phyloP scores from a whole-genome alignment of 2,329 filamentous ascomycete genomes.

The Cladophialophora exuberans region DNA sequence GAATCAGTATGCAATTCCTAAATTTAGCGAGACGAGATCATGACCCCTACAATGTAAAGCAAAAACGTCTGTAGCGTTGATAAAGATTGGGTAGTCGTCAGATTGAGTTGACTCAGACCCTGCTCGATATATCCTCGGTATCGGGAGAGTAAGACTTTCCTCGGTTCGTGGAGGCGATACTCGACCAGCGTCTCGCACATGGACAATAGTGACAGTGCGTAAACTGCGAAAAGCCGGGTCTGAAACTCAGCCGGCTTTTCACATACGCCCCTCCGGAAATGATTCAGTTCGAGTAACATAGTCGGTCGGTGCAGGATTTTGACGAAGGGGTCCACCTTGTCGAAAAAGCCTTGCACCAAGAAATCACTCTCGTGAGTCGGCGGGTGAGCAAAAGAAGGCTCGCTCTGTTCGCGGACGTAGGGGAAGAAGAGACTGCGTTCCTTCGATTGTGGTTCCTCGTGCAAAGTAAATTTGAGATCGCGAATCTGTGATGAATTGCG shows the following conservation, averaged over 20 bases:
- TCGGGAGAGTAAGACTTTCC: slow-evolving; percentile 2
- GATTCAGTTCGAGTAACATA: slow-evolving; percentile 13
- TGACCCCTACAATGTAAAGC: slow-evolving; percentile 16
- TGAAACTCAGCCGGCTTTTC: slow-evolving; percentile 2
- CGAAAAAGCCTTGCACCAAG: slow-evolving; percentile 12
- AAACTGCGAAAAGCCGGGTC: slow-evolving; percentile 7
- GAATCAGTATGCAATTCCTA: background rate
- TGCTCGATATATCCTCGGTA: slow-evolving; percentile 11
- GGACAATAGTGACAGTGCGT: slow-evolving; percentile 10
- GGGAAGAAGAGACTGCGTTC: slow-evolving; percentile 5
- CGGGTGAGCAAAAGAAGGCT: slow-evolving; percentile 1
- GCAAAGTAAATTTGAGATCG: slow-evolving; percentile 12
- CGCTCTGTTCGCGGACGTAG: background rate
- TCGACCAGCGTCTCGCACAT: slow-evolving; percentile 8
- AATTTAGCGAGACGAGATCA: background rate
- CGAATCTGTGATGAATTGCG: too few relatives aligned
- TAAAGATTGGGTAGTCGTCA: slow-evolving; percentile 15
- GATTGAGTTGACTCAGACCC: slow-evolving; percentile 10
- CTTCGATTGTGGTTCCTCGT: slow-evolving; percentile 7
- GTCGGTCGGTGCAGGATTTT: slow-evolving; percentile 17
- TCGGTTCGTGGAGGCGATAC: slow-evolving; percentile 13
- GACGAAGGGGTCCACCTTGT: slow-evolving; percentile 18
- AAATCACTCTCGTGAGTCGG: slow-evolving; percentile 11
- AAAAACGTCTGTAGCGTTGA: slow-evolving; percentile 13
- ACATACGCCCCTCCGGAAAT: slow-evolving; percentile 13